phyloP scores from a whole-genome alignment of 257 asterid genomes.

The Knoxia roxburghii region DNA sequence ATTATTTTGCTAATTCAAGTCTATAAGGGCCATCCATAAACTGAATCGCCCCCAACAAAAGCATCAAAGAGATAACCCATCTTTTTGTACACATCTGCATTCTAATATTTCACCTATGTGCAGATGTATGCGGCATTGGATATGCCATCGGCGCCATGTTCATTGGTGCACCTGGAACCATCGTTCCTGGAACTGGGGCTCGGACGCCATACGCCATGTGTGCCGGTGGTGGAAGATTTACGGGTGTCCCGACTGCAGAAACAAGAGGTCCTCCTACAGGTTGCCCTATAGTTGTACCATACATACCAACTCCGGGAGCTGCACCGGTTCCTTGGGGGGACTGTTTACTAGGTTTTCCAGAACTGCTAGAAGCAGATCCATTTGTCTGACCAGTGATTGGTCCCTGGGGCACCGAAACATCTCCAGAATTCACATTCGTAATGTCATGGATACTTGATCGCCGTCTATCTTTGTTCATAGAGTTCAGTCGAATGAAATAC shows the following conservation, averaged over 20 bases:
- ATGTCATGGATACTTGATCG: conserved; percentile 92
- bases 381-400: conserved; percentile 75
- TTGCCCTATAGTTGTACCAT: conserved; percentile 66
- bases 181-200: conserved; percentile 40
- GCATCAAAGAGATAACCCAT: conserved; percentile 4
- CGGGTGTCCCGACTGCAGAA: conserved; percentile 70
- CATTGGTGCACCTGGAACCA: conserved; percentile 47
- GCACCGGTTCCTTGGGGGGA: conserved; percentile 28
- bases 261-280: conserved; percentile 67
- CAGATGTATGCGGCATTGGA: conserved; percentile 44
- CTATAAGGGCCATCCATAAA: conserved; percentile 2
- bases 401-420: conserved; percentile 52
- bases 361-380: conserved; percentile 30
- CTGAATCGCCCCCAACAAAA: not conserved
- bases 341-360: conserved; percentile 47
- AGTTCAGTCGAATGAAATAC: conserved; percentile 78
- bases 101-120: conserved; percentile 28
- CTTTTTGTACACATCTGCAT: conserved; percentile 8
- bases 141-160: conserved; percentile 40
- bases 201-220: conserved; percentile 52
- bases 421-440: conserved; percentile 63
- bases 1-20: conserved; percentile 6
- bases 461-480: conserved; percentile 87
- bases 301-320: conserved; percentile 42
- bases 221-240: conserved; percentile 40